Evolutionary conservation across 129 eudicot species (phyloP).

Genomic region (Silybum marianum): DNA sequence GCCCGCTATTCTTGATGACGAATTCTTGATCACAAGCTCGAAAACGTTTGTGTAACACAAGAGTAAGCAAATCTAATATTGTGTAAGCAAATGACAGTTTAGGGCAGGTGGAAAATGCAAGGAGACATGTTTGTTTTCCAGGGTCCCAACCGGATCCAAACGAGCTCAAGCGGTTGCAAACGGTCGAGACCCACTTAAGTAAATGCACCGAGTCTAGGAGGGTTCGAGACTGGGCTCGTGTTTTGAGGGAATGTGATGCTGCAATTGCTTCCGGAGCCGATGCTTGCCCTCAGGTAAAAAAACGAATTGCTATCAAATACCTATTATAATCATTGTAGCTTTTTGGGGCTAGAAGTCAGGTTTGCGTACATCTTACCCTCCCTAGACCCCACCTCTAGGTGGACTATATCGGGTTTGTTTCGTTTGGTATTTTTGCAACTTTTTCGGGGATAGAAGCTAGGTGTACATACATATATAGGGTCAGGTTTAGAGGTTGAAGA

Average conservation of each 20-base stretch:
- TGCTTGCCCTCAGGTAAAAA: slow-evolving; percentile 72
- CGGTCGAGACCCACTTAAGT: slow-evolving; percentile 55
- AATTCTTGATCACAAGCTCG: not conserved
- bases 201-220: slow-evolving; percentile 63
- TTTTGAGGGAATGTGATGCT: slow-evolving; percentile 62
- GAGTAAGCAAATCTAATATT: slow-evolving; percentile 26
- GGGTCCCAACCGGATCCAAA: slow-evolving; percentile 56
- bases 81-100: slow-evolving; percentile 46
- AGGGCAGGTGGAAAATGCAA: slow-evolving; percentile 78
- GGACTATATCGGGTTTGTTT: no score
- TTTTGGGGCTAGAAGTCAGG: no score
- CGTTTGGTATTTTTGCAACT: no score
- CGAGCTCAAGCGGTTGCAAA: slow-evolving; percentile 62
- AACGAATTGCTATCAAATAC: not conserved
- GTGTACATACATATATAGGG: no score
- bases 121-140: slow-evolving; percentile 54
- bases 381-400: no score
- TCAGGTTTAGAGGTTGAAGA: no score
- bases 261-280: slow-evolving; percentile 88
- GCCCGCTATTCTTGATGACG: slow-evolving; percentile 2
- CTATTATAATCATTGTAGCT: not conserved
- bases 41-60: not conserved
- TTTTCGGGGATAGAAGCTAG: no score
- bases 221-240: slow-evolving; percentile 67
- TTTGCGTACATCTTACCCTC: no score